phyloP scores from a whole-genome alignment of 768 basidiomycete species.

The Tricholoma bakamatsutake region DNA sequence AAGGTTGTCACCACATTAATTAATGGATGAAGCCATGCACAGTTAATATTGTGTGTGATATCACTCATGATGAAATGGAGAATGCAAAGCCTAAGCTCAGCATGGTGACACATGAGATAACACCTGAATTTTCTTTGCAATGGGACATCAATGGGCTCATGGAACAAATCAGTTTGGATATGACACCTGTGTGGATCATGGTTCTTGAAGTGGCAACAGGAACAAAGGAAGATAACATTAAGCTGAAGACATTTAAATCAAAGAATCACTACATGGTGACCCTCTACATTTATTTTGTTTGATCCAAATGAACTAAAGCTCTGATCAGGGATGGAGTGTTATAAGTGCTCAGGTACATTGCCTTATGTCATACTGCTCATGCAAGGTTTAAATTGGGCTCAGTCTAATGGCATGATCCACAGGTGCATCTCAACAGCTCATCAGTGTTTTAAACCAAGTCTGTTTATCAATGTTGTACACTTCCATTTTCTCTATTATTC shows the following conservation, averaged over 20 bases:
- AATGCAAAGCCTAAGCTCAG: constrained; percentile 1
- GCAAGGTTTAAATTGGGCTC: background rate
- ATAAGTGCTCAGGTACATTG: background rate
- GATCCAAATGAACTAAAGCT: background rate
- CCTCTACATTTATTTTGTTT: background rate
- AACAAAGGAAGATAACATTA: constrained; percentile 4
- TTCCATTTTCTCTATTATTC: background rate
- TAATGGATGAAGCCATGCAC: constrained; percentile 11
- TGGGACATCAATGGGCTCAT: too few relatives aligned
- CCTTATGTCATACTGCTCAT: too few relatives aligned
- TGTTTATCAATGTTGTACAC: background rate
- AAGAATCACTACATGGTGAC: background rate
- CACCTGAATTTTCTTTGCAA: background rate
- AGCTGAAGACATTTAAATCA: background rate
- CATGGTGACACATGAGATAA: constrained; percentile 14
- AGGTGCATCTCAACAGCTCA: background rate
- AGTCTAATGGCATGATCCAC: background rate
- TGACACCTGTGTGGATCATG: too few relatives aligned
- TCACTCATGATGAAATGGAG: too few relatives aligned
- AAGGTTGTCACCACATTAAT: background rate
- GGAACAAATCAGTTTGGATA: too few relatives aligned
- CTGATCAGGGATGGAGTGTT: background rate
- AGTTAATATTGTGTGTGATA: background rate
- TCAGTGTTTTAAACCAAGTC: background rate
- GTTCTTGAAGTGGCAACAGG: constrained; percentile 14